Base-by-base conservation (phyloP, 2,329 filamentous ascomycete genomes). In the Sphaceloma murrayae region DNA sequence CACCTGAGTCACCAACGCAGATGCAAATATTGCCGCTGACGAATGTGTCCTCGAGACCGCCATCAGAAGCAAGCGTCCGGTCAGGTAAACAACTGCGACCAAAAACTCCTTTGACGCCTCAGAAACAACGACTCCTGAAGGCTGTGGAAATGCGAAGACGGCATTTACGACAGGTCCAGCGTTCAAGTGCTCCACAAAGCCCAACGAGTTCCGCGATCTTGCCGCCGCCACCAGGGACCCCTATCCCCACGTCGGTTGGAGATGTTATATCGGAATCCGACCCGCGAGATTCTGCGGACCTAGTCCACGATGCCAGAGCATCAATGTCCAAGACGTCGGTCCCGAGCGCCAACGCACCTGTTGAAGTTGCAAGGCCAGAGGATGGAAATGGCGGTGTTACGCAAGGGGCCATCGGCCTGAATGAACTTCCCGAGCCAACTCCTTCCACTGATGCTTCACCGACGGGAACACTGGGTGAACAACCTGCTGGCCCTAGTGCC, bases 81-180 rank as follows among this genome's bases (percentile, higher is more conserved):
- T 46, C 46, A n/a, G 42, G 22, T 3, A 21, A 27, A 10, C 18
- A 8, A 5, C 18, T 34, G 10, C 38, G 34, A 31, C 36, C 46
- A 24, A 48, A 52, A 34, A 30, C 46, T 4, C 57, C 60, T 39
- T 82, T 93, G 56, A 86, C 85, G 1, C 85, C 85, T 1, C 91
- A 98, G 62, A 96, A 93, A 66, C 78, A 85, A 49, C 75, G 91
- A 45, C 69, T 98, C 50, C 88, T 94, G 85, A 95, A 93, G 66
- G 91, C 91, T 5, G 74, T 95, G 66, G 84, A 95, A 62, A 64
- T 95, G 53, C 76, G 89, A 43, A 91, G 93, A 63, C 86, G 83
- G 64, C 87, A 86, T 61, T 78, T 80, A 57, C 51, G 57, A 48
- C 55, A 58, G 50, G 53, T 54, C 31, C 54, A 58, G 43, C 36